Evolutionary conservation across 108 stramenopile genomes (phyloP), one percentile per base, ranked within the genome.

Genomic region (Asterionellopsis glacialis): DNA sequence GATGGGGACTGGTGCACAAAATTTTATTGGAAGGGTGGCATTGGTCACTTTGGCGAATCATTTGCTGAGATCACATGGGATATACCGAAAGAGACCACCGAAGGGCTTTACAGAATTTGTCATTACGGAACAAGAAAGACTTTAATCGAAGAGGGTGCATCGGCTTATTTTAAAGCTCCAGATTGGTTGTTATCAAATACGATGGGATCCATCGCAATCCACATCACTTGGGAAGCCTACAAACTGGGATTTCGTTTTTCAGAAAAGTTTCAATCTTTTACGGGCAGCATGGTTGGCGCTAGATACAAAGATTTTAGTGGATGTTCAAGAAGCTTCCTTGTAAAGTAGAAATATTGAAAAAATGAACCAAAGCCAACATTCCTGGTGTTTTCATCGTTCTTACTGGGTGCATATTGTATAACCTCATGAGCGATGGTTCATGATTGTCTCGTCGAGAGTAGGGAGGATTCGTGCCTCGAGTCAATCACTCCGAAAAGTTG

Each of bases 1-100:
- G 82, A 84, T 43, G 74, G 66, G 9, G 82, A 84, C 28, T 80
- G 75, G 74, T 70, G 64, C 52, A 84, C 82, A 14, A 63, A 61
- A 19, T 80, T 76, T 40, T 26, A 54, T 16, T 75, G 69, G 75
- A 63, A 64, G 33, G 67, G 55, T 3, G 73, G 55, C 16, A 13
- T 14, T 16, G 19, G 15, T 11, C 39, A 45, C 11, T 44, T 62
- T 27, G 71, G 71, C 7, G 33, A 40, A 9, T 72, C 71, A 13
- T 55, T 67, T 4, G 71, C 59, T 22, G 65, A 67, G 16, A 60
- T 72, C 3, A 24, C 38, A 15, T 72, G 71, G 71, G 28, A 57
- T 15, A 67, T 72, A 15, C 64, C 71, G 2, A n/a, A 6, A 0
- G 65, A 65, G 16, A 26, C 59, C 11, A 15, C 19, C 11, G 24